Conservation (phyloP, 140 eudicot species). For the Flaveria floridana region DNA sequence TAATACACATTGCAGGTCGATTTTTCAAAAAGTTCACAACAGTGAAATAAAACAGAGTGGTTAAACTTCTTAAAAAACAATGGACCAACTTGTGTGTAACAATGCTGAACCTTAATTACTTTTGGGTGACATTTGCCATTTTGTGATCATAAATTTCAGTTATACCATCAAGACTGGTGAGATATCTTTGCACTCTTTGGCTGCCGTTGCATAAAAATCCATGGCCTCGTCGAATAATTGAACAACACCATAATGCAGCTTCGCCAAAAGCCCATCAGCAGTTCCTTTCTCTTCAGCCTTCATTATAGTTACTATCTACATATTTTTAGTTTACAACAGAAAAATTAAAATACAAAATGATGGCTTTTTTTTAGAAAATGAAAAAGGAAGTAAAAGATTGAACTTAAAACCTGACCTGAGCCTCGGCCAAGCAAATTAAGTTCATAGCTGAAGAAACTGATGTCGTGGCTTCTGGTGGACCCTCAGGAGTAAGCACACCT, state of each 20-base stretch:
- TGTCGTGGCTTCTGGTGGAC: constrained; percentile 59
- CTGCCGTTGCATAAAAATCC: constrained; percentile 26
- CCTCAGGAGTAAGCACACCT: constrained; percentile 38
- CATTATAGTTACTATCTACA: constrained; percentile 58
- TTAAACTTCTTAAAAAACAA: background rate
- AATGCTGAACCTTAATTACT: background rate
- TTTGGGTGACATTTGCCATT: background rate
- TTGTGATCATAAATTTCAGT: background rate
- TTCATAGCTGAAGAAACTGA: constrained; percentile 49
- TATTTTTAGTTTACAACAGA: background rate
- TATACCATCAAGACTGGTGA: constrained; percentile 54
- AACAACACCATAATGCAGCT: constrained; percentile 65
- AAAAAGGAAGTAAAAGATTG: constrained; percentile 3
- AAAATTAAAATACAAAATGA: background rate
- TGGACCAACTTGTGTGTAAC: background rate
- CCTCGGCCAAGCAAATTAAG: constrained; percentile 83
- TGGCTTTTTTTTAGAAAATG: background rate
- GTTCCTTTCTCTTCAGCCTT: constrained; percentile 66
- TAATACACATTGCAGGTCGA: background rate
- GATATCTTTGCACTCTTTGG: constrained; percentile 56
- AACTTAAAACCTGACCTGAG: constrained; percentile 50
- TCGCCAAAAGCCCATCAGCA: constrained; percentile 53
- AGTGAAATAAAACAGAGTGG: background rate
- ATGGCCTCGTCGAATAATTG: constrained; percentile 62
- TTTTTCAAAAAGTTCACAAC: background rate